Evolutionary conservation across 148 eudicot species (phyloP).

Genomic region (Chenopodium album): DNA sequence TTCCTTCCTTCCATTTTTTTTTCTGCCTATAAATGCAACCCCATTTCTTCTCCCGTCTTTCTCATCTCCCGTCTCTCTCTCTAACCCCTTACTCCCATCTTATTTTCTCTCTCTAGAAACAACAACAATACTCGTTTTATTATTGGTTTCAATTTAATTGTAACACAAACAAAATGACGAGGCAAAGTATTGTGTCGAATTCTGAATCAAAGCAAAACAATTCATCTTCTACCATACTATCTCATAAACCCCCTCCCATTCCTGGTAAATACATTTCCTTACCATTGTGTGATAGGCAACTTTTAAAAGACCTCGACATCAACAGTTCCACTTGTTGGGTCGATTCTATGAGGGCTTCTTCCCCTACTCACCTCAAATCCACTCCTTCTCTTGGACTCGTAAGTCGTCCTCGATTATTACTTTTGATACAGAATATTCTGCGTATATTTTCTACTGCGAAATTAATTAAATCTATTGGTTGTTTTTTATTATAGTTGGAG

Average conservation of each 20-base stretch:
- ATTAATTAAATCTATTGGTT: too few relatives aligned
- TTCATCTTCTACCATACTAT: neutral
- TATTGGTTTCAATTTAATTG: neutral
- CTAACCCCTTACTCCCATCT: slow-evolving; percentile 1
- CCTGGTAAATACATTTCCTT: slow-evolving; percentile 35
- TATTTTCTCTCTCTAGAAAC: neutral
- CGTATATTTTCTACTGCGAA: too few relatives aligned
- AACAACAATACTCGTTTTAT: too few relatives aligned
- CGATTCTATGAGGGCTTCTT: slow-evolving; percentile 81
- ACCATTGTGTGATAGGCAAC: slow-evolving; percentile 43
- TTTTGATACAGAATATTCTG: too few relatives aligned
- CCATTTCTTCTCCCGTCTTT: slow-evolving; percentile 18
- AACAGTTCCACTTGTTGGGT: slow-evolving; percentile 64
- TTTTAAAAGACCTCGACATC: slow-evolving; percentile 50
- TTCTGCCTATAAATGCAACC: slow-evolving; percentile 46
- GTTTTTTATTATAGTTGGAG: slow-evolving; percentile 5
- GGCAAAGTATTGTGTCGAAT: slow-evolving; percentile 43
- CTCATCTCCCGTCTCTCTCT: slow-evolving; percentile 22
- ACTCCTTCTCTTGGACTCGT: slow-evolving; percentile 38
- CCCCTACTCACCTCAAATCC: slow-evolving; percentile 66
- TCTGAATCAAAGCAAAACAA: slow-evolving; percentile 26
- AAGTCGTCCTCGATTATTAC: neutral
- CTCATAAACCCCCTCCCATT: slow-evolving; percentile 47
- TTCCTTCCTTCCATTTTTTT: neutral
- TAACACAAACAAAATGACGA: slow-evolving; percentile 35